These are phyloP conservation scores for Debaryomyces coudertii DNA, from an alignment of 1,139 yeast genomes.

Conservation along the genomic window DNA sequence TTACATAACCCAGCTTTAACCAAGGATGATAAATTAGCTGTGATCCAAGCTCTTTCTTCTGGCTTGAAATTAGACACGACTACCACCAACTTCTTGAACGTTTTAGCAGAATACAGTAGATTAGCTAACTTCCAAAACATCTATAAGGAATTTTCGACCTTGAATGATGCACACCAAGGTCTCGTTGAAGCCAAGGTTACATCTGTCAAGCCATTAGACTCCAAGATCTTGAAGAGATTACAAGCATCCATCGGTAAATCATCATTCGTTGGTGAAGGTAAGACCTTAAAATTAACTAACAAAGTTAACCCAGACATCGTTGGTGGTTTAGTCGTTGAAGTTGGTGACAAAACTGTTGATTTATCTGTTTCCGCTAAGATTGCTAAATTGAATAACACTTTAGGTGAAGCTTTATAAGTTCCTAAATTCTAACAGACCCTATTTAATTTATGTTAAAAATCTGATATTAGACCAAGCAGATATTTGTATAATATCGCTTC, in stretches of 20 bases:
- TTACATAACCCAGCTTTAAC: slow-evolving; percentile 86
- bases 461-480: slow-evolving; percentile 4
- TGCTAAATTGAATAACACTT: slow-evolving; percentile 84
- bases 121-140: slow-evolving; percentile 68
- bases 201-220: slow-evolving; percentile 83
- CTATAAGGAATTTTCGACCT: slow-evolving; percentile 70
- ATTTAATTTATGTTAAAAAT: slow-evolving; percentile 6
- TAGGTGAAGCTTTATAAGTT: slow-evolving; percentile 75
- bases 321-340: slow-evolving; percentile 96
- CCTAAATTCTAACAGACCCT: neutral
- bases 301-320: slow-evolving; percentile 85
- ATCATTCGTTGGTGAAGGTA: slow-evolving; percentile 79
- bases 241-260: slow-evolving; percentile 80
- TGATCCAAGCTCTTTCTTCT: slow-evolving; percentile 63
- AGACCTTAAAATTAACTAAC: slow-evolving; percentile 83
- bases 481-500: slow-evolving; percentile 5
- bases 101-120: slow-evolving; percentile 95
- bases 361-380: slow-evolving; percentile 84
- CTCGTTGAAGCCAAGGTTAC: slow-evolving; percentile 92
- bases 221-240: slow-evolving; percentile 76
- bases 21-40: slow-evolving; percentile 68
- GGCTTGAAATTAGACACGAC: slow-evolving; percentile 70
- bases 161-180: slow-evolving; percentile 90
- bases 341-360: slow-evolving; percentile 97
- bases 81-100: slow-evolving; percentile 77